Evolutionary conservation across 768 basidiomycete species (phyloP).

Genomic region (Dentipellis sp.): DNA sequence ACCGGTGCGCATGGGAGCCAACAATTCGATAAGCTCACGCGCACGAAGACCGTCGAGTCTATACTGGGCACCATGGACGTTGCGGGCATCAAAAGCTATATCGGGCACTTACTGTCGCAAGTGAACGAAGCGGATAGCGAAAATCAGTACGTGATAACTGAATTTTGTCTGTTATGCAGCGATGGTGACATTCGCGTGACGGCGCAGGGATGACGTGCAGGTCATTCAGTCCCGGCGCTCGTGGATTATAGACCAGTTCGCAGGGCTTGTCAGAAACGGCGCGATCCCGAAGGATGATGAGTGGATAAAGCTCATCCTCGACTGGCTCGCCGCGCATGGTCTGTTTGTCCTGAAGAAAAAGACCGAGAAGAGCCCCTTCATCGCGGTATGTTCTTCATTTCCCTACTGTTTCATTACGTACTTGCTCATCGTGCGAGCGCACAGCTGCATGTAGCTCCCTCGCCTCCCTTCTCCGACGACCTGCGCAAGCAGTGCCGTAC

Average conservation of each 20-base stretch:
- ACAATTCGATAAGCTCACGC: slow-evolving; percentile 88
- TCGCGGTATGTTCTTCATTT: slow-evolving; percentile 39
- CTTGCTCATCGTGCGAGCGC: slow-evolving; percentile 3
- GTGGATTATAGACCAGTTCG: slow-evolving; percentile 87
- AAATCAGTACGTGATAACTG: slow-evolving; percentile 28
- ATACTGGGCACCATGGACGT: slow-evolving; percentile 68
- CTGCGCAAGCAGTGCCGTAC: slow-evolving; percentile 58
- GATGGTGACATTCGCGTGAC: not conserved
- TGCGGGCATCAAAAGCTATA: slow-evolving; percentile 70
- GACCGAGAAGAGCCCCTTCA: slow-evolving; percentile 51
- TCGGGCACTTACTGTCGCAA: slow-evolving; percentile 59
- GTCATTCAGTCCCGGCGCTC: slow-evolving; percentile 46
- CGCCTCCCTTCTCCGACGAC: slow-evolving; percentile 64
- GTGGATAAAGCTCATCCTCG: slow-evolving; percentile 66
- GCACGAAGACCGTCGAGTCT: slow-evolving; percentile 85
- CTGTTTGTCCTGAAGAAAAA: slow-evolving; percentile 71
- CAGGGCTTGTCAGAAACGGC: slow-evolving; percentile 68
- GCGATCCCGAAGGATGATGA: slow-evolving; percentile 71
- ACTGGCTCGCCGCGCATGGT: slow-evolving; percentile 78
- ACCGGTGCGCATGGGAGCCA: slow-evolving; percentile 76
- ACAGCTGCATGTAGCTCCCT: slow-evolving; percentile 55
- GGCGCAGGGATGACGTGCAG: slow-evolving; percentile 32
- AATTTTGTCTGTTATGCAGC: not conserved
- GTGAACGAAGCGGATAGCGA: slow-evolving; percentile 38
- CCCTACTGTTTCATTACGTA: not conserved